These are phyloP conservation scores for Hemisphaericaspora xylanilytica DNA, from an alignment of 1,139 yeast species.

Conservation along the genomic window DNA sequence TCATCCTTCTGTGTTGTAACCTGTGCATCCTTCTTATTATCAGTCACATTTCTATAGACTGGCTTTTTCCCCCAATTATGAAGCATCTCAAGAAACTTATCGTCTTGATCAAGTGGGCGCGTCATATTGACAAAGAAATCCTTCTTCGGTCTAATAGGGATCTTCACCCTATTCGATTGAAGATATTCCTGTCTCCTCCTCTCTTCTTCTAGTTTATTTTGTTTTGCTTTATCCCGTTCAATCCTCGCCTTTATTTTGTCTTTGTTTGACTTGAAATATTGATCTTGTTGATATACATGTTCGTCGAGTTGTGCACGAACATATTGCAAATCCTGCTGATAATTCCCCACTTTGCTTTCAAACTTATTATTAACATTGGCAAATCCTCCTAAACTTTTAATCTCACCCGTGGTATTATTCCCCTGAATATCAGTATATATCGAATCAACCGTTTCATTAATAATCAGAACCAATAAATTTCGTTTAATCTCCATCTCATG, in stretches of 20 bases:
- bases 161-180: slow-evolving; percentile 13
- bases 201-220: slow-evolving; percentile 3
- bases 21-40: not conserved
- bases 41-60: not conserved
- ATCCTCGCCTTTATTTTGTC: slow-evolving; percentile 4
- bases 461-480: slow-evolving; percentile 29
- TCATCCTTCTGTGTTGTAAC: not conserved
- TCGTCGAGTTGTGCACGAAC: slow-evolving; percentile 32
- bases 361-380: slow-evolving; percentile 17
- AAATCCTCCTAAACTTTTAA: slow-evolving; percentile 2
- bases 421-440: slow-evolving; percentile 22
- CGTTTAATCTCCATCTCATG: slow-evolving; percentile 16
- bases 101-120: slow-evolving; percentile 14
- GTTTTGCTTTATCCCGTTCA: slow-evolving; percentile 4
- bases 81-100: slow-evolving; percentile 13
- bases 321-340: slow-evolving; percentile 25
- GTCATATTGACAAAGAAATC: slow-evolving; percentile 17
- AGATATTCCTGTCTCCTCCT: slow-evolving; percentile 9
- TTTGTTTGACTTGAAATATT: slow-evolving; percentile 3
- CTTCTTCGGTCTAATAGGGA: slow-evolving; percentile 18
- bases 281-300: slow-evolving; percentile 25
- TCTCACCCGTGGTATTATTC: slow-evolving; percentile 1
- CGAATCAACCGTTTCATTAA: slow-evolving; percentile 34
- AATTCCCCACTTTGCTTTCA: slow-evolving; percentile 25
- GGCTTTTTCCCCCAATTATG: slow-evolving; percentile 22